Conservation (phyloP, 495 filamentous ascomycete genomes). For the Penicillium turbatum region DNA sequence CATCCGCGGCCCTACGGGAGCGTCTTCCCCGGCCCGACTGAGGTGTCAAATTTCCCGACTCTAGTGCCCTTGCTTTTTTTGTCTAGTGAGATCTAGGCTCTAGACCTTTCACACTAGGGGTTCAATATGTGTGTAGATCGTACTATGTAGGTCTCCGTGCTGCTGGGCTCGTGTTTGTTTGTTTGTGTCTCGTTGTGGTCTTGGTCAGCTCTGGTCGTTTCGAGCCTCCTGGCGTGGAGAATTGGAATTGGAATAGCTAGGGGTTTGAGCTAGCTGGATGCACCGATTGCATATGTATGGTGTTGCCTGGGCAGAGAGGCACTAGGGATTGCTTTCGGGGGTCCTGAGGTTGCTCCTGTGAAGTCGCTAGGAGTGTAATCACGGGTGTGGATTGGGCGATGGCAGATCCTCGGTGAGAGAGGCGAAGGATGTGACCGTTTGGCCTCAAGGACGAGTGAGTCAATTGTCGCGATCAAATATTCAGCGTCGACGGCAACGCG, state of each 20-base stretch:
- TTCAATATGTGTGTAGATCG: not conserved
- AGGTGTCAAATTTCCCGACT: constrained; percentile 4
- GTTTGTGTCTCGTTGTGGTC: not conserved
- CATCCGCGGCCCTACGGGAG: constrained; percentile 19
- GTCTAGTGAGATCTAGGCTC: not conserved
- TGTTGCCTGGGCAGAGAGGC: not conserved
- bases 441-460: too few species aligned
- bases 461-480: too few species aligned
- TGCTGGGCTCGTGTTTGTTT: not conserved
- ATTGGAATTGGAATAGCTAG: constrained; percentile 4
- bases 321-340: too few species aligned
- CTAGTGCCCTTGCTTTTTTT: constrained; percentile 2
- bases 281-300: not conserved
- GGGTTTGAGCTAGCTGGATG: not conserved
- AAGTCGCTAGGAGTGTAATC: too few species aligned
- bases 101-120: not conserved
- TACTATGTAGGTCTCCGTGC: not conserved
- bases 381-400: too few species aligned
- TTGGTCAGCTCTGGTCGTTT: not conserved
- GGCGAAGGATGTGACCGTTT: too few species aligned
- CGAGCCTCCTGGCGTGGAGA: constrained; percentile 3
- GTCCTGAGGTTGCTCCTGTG: too few species aligned
- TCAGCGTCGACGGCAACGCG: too few species aligned
- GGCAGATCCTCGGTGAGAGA: too few species aligned
- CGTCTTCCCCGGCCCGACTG: constrained; percentile 7